Evolutionary conservation across 225 moss, liverwort and hornwort genomes (phyloP).

Genomic region (Pseudisothecium myosuroides): DNA sequence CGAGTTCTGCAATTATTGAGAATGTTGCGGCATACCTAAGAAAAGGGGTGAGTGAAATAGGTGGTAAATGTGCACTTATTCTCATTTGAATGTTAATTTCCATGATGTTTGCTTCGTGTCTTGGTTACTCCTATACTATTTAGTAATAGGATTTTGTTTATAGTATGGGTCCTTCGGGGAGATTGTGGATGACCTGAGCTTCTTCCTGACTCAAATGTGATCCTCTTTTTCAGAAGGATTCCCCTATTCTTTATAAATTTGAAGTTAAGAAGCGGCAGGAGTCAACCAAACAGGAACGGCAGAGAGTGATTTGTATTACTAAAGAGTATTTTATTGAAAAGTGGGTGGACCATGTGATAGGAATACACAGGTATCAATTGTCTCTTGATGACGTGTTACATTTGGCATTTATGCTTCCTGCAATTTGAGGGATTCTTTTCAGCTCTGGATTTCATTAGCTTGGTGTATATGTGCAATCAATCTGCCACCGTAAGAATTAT

Average conservation of each 20-base stretch:
- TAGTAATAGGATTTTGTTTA: background rate
- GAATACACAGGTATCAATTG: conserved; percentile 72
- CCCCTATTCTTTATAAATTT: conserved; percentile 75
- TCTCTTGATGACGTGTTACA: background rate
- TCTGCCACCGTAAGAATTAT: background rate
- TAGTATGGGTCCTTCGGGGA: background rate
- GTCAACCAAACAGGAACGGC: conserved; percentile 59
- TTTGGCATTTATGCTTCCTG: background rate
- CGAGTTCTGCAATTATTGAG: conserved; percentile 86
- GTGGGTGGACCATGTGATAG: conserved; percentile 81
- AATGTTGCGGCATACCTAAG: conserved; percentile 83
- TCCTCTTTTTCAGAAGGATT: conserved; percentile 55
- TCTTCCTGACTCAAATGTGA: background rate
- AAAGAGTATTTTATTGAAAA: conserved; percentile 80
- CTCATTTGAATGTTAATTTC: background rate
- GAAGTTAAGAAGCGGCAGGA: conserved; percentile 81
- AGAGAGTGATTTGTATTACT: conserved; percentile 70
- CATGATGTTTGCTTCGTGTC: background rate
- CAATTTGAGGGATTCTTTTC: background rate
- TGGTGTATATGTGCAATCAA: background rate
- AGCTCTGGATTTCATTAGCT: background rate
- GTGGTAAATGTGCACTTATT: background rate
- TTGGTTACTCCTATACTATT: background rate
- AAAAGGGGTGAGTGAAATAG: conserved; percentile 64
- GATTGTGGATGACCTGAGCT: background rate